phyloP scores from a whole-genome alignment of 768 basidiomycete genomes.

The Rhizopogon salebrosus region DNA sequence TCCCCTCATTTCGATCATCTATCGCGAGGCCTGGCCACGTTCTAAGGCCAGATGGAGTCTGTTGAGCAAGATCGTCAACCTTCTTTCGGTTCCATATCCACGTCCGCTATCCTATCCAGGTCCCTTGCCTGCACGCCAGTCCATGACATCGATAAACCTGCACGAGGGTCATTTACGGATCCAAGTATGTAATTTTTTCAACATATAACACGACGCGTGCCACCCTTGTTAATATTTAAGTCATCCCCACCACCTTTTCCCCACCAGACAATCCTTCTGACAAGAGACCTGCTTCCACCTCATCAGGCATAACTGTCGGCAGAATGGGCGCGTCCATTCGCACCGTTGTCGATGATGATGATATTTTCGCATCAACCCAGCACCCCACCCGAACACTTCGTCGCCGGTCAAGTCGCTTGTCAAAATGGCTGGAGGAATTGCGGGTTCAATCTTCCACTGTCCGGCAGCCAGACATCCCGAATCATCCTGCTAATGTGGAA shows the following conservation, averaged over 20 bases:
- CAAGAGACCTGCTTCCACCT: conserved; percentile 19
- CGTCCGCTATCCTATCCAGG: conserved; percentile 9
- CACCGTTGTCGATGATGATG: conserved; percentile 9
- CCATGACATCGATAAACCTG: conserved; percentile 14
- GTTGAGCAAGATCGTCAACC: background rate
- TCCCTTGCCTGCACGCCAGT: conserved; percentile 11
- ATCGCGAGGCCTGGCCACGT: background rate
- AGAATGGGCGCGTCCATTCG: conserved; percentile 20
- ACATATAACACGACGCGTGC: conserved; percentile 26
- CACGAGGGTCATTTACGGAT: background rate
- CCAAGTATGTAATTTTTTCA: conserved; percentile 17
- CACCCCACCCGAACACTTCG: conserved; percentile 13
- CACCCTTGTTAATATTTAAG: conserved; percentile 23
- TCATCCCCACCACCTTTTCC: conserved; percentile 5
- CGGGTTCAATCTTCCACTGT: conserved; percentile 19
- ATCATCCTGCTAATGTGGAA: conserved; percentile 17
- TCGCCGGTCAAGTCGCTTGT: conserved; percentile 35
- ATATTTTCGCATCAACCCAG: conserved; percentile 2
- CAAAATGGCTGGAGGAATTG: conserved; percentile 42
- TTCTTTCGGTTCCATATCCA: conserved; percentile 14
- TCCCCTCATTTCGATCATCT: background rate
- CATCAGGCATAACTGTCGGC: conserved; percentile 25
- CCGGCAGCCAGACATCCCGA: conserved; percentile 9
- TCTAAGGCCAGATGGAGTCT: background rate
- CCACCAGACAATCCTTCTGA: conserved; percentile 13